Evolutionary conservation across 805 yeast genomes (phyloP).

Genomic region (Kluyveromyces aestuarii): DNA sequence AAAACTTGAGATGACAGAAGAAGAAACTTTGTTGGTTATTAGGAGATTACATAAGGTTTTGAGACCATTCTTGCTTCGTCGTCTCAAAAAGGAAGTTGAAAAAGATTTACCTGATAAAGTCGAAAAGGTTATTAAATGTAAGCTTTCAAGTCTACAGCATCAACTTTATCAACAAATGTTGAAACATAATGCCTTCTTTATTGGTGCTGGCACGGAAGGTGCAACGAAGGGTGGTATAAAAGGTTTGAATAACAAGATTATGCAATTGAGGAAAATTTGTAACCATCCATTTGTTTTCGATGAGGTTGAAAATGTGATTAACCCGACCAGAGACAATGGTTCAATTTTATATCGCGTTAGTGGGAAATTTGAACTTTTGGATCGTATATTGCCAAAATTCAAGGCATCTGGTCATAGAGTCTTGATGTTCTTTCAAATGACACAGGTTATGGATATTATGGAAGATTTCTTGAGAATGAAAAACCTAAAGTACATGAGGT

Average conservation of each 20-base stretch:
- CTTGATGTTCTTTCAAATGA: slow-evolving; percentile 80
- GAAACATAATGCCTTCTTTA: slow-evolving; percentile 56
- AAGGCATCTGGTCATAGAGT: slow-evolving; percentile 70
- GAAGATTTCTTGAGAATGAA: slow-evolving; percentile 68
- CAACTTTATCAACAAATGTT: slow-evolving; percentile 71
- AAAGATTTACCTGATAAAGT: slow-evolving; percentile 79
- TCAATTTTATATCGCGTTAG: slow-evolving; percentile 66
- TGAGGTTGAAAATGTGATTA: slow-evolving; percentile 64
- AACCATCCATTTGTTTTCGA: slow-evolving; percentile 85
- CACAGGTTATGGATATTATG: slow-evolving; percentile 85
- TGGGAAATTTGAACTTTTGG: slow-evolving; percentile 75
- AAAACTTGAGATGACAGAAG: slow-evolving; percentile 72
- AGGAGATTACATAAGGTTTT: slow-evolving; percentile 80
- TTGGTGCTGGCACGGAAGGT: slow-evolving; percentile 50
- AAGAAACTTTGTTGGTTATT: slow-evolving; percentile 72
- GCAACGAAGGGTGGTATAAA: slow-evolving; percentile 58
- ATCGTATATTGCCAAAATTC: slow-evolving; percentile 66
- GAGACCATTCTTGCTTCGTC: slow-evolving; percentile 74
- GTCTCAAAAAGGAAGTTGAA: slow-evolving; percentile 81
- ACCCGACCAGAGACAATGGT: slow-evolving; percentile 53
- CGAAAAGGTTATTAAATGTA: slow-evolving; percentile 75
- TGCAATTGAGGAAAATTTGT: slow-evolving; percentile 80
- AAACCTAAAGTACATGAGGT: slow-evolving; percentile 60
- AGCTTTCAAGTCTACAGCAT: slow-evolving; percentile 62
- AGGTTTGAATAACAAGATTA: slow-evolving; percentile 72